Percentiles rank a stretch among this genome's conserved stretches.
phyloP scores from a whole-genome alignment of 129 eudicot species.

The Chrysanthemum lavandulifolium region DNA sequence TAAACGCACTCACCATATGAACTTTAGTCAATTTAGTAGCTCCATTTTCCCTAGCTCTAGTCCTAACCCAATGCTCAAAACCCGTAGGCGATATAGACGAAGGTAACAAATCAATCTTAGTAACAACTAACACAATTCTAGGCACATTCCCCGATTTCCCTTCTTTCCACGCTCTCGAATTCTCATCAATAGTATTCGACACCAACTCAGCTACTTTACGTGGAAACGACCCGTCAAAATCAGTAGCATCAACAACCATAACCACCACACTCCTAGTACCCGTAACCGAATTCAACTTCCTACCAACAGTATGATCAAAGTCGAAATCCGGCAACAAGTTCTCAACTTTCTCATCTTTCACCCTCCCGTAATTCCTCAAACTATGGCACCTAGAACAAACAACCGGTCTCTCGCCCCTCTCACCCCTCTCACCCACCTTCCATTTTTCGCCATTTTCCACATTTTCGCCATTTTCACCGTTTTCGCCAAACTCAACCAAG shows the following conservation, averaged over 20 bases:
- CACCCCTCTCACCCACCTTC: constrained; percentile 4
- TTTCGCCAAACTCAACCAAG: constrained; percentile 33
- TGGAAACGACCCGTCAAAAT: constrained; percentile 93
- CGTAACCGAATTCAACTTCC: constrained; percentile 50
- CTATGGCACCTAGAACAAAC: constrained; percentile 88
- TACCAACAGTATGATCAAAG: constrained; percentile 90
- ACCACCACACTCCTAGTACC: constrained; percentile 76
- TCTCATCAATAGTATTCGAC: constrained; percentile 63
- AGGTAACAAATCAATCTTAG: constrained; percentile 87
- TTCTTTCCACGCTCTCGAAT: constrained; percentile 76
- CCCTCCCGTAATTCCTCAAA: constrained; percentile 69
- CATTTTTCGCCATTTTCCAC: constrained; percentile 8
- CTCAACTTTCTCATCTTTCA: constrained; percentile 63
- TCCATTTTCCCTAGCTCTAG: constrained; percentile 82
- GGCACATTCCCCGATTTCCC: constrained; percentile 95
- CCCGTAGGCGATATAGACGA: constrained; percentile 61
- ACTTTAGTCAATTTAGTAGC: constrained; percentile 67
- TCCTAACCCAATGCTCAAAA: constrained; percentile 88
- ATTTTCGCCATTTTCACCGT: constrained; percentile 7
- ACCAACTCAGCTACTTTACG: constrained; percentile 63
- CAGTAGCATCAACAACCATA: constrained; percentile 84
- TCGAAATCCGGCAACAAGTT: constrained; percentile 92
- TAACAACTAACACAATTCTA: constrained; percentile 70
- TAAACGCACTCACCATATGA: constrained; percentile 90
- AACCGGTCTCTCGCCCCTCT: constrained; percentile 36